Conservation (phyloP, 345 rosid genomes). For the Aethionema arabicum region DNA sequence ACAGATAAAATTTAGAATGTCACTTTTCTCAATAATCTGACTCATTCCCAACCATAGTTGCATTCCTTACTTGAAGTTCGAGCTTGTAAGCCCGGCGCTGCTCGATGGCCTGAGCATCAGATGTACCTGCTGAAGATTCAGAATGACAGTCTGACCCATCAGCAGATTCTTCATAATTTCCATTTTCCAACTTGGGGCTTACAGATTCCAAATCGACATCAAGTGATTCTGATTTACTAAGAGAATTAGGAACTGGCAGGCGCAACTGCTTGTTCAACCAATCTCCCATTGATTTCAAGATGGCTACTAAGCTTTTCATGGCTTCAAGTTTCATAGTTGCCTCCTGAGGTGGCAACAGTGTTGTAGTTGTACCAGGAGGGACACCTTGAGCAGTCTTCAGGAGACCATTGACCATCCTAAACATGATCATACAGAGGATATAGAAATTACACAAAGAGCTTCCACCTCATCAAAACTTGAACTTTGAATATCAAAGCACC, state of each 20-base stretch:
- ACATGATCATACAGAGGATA: constrained; percentile 32
- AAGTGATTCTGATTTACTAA: constrained; percentile 31
- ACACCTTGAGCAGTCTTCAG: constrained; percentile 85
- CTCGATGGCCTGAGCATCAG: constrained; percentile 73
- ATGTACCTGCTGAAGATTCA: constrained; percentile 57
- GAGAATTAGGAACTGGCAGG: constrained; percentile 33
- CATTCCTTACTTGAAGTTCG: constrained; percentile 68
- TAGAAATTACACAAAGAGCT: constrained; percentile 22
- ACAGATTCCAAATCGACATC: constrained; percentile 39
- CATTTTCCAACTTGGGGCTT: constrained; percentile 41
- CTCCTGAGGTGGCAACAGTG: constrained; percentile 75
- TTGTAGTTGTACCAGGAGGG: constrained; percentile 70
- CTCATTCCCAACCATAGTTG: constrained; percentile 23
- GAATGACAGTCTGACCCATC: constrained; percentile 53
- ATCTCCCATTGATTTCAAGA: constrained; percentile 75
- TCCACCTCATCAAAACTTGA: constrained; percentile 22
- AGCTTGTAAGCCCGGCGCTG: constrained; percentile 87
- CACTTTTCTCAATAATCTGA: constrained; percentile 1
- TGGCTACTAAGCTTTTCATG: constrained; percentile 79
- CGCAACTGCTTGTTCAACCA: constrained; percentile 76
- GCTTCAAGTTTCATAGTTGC: constrained; percentile 75
- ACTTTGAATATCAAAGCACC: constrained; percentile 15
- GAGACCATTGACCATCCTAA: constrained; percentile 92
- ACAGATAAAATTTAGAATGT: constrained; percentile 11
- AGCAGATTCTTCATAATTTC: constrained; percentile 58